Evolutionary conservation across 2,329 filamentous ascomycete genomes (phyloP), one percentile per base, ranked within the genome.

Genomic region (Talaromyces rugulosus): DNA sequence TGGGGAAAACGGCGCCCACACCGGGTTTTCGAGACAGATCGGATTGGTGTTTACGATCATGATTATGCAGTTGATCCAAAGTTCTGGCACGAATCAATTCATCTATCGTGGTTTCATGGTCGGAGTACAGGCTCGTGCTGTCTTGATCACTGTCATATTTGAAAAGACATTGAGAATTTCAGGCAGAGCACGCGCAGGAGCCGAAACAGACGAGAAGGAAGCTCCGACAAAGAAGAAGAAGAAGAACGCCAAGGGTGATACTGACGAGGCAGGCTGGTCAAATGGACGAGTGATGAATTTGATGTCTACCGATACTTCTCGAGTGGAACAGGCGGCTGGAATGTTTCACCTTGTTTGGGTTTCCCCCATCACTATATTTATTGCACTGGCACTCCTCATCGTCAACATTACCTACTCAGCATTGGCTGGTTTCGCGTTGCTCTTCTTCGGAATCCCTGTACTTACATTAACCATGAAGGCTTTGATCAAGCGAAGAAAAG

Each of bases 221-320:
- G 2, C 18, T 57, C 55, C 27, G 34, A n/a, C n/a, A n/a, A 47
- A 36, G 27, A 34, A 11, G 4, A 31, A 59, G 40, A 59, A 11
- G 18, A 18, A 36, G 30, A 28, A 51, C 30, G 30, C 30, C 30
- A 31, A 31, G 30, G 30, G 30, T 31, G 30, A 5, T 6, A 31
- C 30, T 2, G 30, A 31, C 30, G 30, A 31, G 30, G 8, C 30
- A 12, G 56, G 56, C n/a, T 59, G 56, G 56, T 59, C 56, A n/a
- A 59, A 59, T 31, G 56, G 56, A 18, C 56, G 56, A 11, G 56
- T 59, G 14, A 59, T 59, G 28, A 59, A 51, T 5, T 47, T 59
- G 16, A 33, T 59, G 12, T 59, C 56, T n/a, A 59, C 34, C n/a
- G 56, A 59, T 23, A 23, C 23, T 27, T 31, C 33, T 51, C 56